These are phyloP conservation scores for Sphaerobolus stellatus DNA, from an alignment of 1,284 basidiomycete genomes.

Conservation along the genomic window DNA sequence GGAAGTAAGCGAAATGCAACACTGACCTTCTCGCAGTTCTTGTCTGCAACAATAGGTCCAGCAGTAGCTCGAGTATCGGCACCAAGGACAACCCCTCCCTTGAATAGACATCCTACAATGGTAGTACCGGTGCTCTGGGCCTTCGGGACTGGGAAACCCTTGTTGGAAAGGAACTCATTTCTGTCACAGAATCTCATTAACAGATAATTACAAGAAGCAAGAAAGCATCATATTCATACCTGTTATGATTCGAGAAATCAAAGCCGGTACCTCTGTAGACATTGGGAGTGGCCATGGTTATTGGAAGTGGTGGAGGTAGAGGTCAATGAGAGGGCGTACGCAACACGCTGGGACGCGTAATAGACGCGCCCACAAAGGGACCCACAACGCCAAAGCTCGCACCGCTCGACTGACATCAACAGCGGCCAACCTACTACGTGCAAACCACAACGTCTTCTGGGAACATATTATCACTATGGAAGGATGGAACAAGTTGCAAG, in stretches of 20 bases:
- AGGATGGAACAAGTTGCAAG: slow-evolving; percentile 68
- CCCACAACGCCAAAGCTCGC: slow-evolving; percentile 20
- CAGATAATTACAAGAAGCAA: slow-evolving; percentile 6
- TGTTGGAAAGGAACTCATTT: slow-evolving; percentile 75
- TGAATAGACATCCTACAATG: slow-evolving; percentile 95
- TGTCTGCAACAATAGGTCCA: slow-evolving; percentile 95
- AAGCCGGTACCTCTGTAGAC: slow-evolving; percentile 56
- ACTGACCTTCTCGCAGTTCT: slow-evolving; percentile 98
- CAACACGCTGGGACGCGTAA: slow-evolving; percentile 9
- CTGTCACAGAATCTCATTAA: slow-evolving; percentile 39
- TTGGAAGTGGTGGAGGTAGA: neutral
- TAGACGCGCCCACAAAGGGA: slow-evolving; percentile 20
- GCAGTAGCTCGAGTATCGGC: slow-evolving; percentile 97
- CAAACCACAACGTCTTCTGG: too few relatives aligned
- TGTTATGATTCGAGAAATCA: slow-evolving; percentile 66
- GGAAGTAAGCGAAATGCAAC: too few relatives aligned
- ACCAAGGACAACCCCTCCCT: slow-evolving; percentile 91
- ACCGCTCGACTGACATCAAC: too few relatives aligned
- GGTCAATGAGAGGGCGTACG: slow-evolving; percentile 11
- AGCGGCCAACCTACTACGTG: too few relatives aligned
- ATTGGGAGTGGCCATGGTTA: slow-evolving; percentile 35
- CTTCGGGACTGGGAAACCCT: slow-evolving; percentile 70
- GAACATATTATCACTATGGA: too few relatives aligned
- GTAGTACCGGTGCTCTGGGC: slow-evolving; percentile 97
- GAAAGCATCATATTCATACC: slow-evolving; percentile 39